Conservation (phyloP, 1,284 basidiomycete species). For the Coniferiporia weirii region DNA sequence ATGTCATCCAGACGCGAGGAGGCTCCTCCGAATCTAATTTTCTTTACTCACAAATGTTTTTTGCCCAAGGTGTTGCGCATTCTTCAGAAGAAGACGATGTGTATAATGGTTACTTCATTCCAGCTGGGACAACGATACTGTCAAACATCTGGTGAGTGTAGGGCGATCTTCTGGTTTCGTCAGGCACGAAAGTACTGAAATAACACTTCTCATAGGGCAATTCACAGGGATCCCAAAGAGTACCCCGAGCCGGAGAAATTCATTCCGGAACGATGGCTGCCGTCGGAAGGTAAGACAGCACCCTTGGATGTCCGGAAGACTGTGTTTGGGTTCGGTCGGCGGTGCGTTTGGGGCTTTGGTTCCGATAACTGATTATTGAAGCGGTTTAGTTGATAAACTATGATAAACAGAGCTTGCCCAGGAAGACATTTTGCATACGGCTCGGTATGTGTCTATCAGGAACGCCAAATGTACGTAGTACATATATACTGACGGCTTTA, state of each 20-base stretch:
- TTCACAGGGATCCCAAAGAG: neutral
- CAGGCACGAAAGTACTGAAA: too few species aligned
- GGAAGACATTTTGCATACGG: slow-evolving; percentile 18
- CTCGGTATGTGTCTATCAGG: slow-evolving; percentile 10
- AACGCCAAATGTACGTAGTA: neutral
- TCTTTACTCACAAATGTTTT: neutral
- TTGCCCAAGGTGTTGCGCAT: slow-evolving; percentile 3
- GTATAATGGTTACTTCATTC: slow-evolving; percentile 19
- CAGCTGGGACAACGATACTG: slow-evolving; percentile 16
- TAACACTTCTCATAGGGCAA: too few species aligned
- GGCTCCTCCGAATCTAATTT: too few species aligned
- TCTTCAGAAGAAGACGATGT: slow-evolving; percentile 14
- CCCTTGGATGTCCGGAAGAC: neutral
- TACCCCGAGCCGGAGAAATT: slow-evolving; percentile 8
- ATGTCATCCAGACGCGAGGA: too few species aligned
- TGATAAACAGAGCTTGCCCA: slow-evolving; percentile 18
- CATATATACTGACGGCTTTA: neutral
- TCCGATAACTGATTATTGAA: too few species aligned
- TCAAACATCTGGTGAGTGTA: slow-evolving; percentile 15
- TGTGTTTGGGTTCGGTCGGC: slow-evolving; percentile 4
- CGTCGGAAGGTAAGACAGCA: neutral
- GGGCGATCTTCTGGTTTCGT: too few species aligned
- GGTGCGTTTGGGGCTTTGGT: too few species aligned
- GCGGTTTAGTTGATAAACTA: too few species aligned
- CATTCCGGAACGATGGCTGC: slow-evolving; percentile 7